These are phyloP conservation scores for Tolypocladium album DNA, from an alignment of 2,329 filamentous ascomycete species.

Conservation along the genomic window DNA sequence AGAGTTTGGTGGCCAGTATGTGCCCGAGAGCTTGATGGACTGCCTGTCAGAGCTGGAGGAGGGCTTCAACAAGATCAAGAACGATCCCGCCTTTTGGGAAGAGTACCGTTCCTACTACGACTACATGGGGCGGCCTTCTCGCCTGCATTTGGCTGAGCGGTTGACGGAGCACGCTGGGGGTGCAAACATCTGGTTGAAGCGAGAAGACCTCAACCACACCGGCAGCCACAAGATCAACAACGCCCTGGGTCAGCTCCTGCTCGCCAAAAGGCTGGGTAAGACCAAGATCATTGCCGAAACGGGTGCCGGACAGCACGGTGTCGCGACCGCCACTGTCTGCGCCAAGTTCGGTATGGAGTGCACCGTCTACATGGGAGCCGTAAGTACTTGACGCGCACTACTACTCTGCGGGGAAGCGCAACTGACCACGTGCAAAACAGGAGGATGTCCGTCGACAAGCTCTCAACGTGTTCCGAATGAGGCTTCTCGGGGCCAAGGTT, in stretches of 20 bases:
- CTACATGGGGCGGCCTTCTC: slow-evolving; percentile 92
- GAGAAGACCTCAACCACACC: slow-evolving; percentile 95
- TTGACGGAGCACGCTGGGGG: slow-evolving; percentile 83
- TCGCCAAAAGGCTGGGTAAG: slow-evolving; percentile 82
- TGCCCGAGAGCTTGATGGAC: slow-evolving; percentile 96
- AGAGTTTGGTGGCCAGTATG: slow-evolving; percentile 94
- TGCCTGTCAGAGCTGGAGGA: slow-evolving; percentile 83
- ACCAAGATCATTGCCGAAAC: slow-evolving; percentile 97
- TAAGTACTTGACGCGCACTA: slow-evolving; percentile 17
- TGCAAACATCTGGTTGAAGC: slow-evolving; percentile 95
- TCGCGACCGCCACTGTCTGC: slow-evolving; percentile 93
- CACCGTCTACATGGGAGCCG: slow-evolving; percentile 93
- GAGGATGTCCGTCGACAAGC: slow-evolving; percentile 95
- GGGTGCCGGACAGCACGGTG: slow-evolving; percentile 93
- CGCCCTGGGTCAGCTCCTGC: slow-evolving; percentile 81
- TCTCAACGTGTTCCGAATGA: slow-evolving; percentile 97
- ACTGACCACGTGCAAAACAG: slow-evolving; percentile 16
- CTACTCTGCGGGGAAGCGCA: not conserved
- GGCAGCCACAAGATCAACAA: slow-evolving; percentile 99
- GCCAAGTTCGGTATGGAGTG: slow-evolving; percentile 98
- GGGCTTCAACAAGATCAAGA: slow-evolving; percentile 78
- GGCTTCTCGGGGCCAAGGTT: slow-evolving; percentile 85
- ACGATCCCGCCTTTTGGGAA: slow-evolving; percentile 91
- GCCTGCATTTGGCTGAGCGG: slow-evolving; percentile 78
- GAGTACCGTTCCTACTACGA: slow-evolving; percentile 94